These are phyloP conservation scores for Fusarium pininemorale DNA, from an alignment of 2,329 filamentous ascomycete species.

Conservation along the genomic window DNA sequence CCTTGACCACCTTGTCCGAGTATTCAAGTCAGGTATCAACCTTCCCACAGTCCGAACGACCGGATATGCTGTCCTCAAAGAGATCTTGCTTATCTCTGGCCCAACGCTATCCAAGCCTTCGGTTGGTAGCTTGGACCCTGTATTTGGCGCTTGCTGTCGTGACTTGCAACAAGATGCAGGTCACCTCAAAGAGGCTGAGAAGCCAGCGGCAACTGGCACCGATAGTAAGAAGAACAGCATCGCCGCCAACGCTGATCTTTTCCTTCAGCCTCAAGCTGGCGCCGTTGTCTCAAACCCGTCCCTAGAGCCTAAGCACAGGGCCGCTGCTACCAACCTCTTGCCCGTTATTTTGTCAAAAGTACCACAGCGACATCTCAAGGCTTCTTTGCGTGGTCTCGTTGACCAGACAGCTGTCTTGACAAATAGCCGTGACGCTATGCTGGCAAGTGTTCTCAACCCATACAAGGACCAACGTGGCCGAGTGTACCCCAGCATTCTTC, in stretches of 20 bases:
- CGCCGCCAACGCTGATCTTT: slow-evolving; percentile 75
- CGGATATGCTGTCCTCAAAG: slow-evolving; percentile 67
- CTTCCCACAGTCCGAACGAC: slow-evolving; percentile 64
- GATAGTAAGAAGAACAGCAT: slow-evolving; percentile 53
- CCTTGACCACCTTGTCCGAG: slow-evolving; percentile 75
- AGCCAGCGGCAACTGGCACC: slow-evolving; percentile 43
- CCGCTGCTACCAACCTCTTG: slow-evolving; percentile 70
- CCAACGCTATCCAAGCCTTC: slow-evolving; percentile 72
- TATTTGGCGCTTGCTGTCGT: slow-evolving; percentile 76
- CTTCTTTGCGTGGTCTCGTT: slow-evolving; percentile 76
- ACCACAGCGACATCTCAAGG: slow-evolving; percentile 73
- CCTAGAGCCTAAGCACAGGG: slow-evolving; percentile 58
- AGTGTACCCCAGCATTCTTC: slow-evolving; percentile 78
- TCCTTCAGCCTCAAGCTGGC: slow-evolving; percentile 60
- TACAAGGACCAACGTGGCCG: slow-evolving; percentile 70
- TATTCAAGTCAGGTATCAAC: slow-evolving; percentile 69
- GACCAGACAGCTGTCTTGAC: slow-evolving; percentile 83
- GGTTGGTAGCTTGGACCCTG: slow-evolving; percentile 67
- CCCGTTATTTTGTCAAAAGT: slow-evolving; percentile 69
- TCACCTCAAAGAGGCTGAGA: slow-evolving; percentile 53
- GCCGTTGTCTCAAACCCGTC: slow-evolving; percentile 45
- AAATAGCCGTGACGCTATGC: slow-evolving; percentile 74
- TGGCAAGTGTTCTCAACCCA: slow-evolving; percentile 85
- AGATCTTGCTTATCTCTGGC: slow-evolving; percentile 70
- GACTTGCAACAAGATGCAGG: slow-evolving; percentile 72